Evolutionary conservation across 1,284 basidiomycete genomes (phyloP).

Genomic region (Cryptococcus floricola): DNA sequence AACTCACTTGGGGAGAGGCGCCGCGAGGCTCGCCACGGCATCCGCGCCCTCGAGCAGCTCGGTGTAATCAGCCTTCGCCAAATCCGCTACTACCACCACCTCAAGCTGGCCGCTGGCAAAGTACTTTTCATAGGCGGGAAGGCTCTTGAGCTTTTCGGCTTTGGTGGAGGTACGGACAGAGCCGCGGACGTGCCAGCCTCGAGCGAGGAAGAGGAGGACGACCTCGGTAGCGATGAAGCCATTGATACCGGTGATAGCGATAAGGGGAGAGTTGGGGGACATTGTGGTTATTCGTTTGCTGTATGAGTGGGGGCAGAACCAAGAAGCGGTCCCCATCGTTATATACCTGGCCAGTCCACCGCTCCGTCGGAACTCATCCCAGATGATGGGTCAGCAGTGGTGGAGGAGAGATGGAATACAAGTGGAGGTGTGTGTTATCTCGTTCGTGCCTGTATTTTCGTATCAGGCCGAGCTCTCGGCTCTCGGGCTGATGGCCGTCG

Average conservation of each 20-base stretch:
- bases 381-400: no score
- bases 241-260: background rate
- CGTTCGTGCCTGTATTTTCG: no score
- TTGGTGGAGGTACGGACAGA: background rate
- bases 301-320: no score
- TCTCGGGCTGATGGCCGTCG: no score
- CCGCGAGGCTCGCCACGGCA: background rate
- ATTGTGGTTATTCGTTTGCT: background rate
- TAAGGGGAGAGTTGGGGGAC: background rate
- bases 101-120: background rate
- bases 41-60: background rate
- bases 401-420: no score
- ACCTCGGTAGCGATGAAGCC: background rate
- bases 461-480: no score
- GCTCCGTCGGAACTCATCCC: no score
- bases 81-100: background rate
- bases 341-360: no score
- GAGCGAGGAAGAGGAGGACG: background rate
- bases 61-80: constrained; percentile 3
- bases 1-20: background rate
- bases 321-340: no score
- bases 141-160: background rate
- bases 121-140: background rate
- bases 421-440: no score
- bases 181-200: background rate